These are phyloP conservation scores for Cordyceps cateniannulata DNA, from an alignment of 2,329 filamentous ascomycete species.

Conservation along the genomic window DNA sequence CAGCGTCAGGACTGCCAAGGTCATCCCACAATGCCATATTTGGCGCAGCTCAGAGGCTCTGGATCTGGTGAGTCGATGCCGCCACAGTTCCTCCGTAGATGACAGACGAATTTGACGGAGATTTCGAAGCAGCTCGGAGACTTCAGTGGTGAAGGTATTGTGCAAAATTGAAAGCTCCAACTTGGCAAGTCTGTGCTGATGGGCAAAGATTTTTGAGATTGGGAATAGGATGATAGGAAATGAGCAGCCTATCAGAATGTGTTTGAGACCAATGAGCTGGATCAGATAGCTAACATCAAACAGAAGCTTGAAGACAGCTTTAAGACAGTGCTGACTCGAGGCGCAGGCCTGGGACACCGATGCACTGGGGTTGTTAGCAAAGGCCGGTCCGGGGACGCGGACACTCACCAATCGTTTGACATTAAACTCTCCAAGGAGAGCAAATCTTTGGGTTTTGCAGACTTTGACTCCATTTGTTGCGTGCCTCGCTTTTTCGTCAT, in stretches of 20 bases:
- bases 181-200: slow-evolving; percentile 1
- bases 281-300: slow-evolving; percentile 13
- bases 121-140: slow-evolving; percentile 9
- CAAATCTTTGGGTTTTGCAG: neutral
- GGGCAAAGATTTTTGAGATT: slow-evolving; percentile 8
- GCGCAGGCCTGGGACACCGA: neutral
- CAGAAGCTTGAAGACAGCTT: slow-evolving; percentile 7
- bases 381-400: neutral
- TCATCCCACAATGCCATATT: slow-evolving; percentile 8
- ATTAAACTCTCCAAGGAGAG: slow-evolving; percentile 4
- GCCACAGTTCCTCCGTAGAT: slow-evolving; percentile 12
- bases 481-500: neutral
- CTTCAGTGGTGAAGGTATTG: neutral
- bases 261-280: slow-evolving; percentile 8
- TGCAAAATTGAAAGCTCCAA: neutral
- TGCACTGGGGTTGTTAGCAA: neutral
- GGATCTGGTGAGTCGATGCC: neutral
- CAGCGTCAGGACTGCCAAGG: slow-evolving; percentile 8
- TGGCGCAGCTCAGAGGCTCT: slow-evolving; percentile 6
- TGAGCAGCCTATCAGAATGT: slow-evolving; percentile 2
- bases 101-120: slow-evolving; percentile 14
- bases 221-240: slow-evolving; percentile 9
- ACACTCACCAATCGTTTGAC: slow-evolving; percentile 1
- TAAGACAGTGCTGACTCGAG: slow-evolving; percentile 5
- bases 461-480: neutral